These are phyloP conservation scores for Lindgomyces ingoldianus DNA, from an alignment of 495 filamentous ascomycete species.

Conservation along the genomic window DNA sequence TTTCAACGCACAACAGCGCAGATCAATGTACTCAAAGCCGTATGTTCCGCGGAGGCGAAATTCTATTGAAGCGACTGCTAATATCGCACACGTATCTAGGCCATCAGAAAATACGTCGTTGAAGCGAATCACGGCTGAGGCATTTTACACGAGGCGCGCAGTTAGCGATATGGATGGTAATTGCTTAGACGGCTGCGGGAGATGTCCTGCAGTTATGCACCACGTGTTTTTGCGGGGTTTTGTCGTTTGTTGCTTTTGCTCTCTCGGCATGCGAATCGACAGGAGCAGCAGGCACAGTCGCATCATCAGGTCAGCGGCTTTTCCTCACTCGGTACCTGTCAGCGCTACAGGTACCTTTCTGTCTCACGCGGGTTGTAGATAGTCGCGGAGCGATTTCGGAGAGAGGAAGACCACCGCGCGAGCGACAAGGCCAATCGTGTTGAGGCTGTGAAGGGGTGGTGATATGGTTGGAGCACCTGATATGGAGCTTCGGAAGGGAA, in stretches of 20 bases:
- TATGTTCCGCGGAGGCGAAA: conserved; percentile 47
- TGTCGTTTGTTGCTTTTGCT: conserved; percentile 23
- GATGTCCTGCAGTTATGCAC: conserved; percentile 31
- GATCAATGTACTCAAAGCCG: conserved; percentile 72
- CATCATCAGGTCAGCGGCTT: background rate
- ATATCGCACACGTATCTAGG: conserved; percentile 33
- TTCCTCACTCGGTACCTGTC: conserved; percentile 1
- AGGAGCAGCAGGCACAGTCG: background rate
- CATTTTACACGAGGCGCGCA: conserved; percentile 28
- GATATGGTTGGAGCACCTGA: conserved; percentile 26
- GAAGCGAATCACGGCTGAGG: conserved; percentile 42
- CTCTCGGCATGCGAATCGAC: background rate
- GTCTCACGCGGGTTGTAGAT: background rate
- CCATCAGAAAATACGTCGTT: conserved; percentile 44
- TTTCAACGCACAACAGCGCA: conserved; percentile 75
- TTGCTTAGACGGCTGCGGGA: conserved; percentile 26
- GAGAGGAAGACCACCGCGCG: conserved; percentile 4
- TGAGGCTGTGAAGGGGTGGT: conserved; percentile 20
- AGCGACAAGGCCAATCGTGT: conserved; percentile 27
- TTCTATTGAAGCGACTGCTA: conserved; percentile 24
- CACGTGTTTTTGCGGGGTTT: conserved; percentile 34
- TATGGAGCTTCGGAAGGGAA: conserved; percentile 16
- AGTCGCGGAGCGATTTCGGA: conserved; percentile 24
- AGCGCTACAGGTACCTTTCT: background rate
- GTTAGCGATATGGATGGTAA: conserved; percentile 1